Evolutionary conservation across 176 grass and related monocot genomes (phyloP).

Genomic region (Calamus simplicifolius): DNA sequence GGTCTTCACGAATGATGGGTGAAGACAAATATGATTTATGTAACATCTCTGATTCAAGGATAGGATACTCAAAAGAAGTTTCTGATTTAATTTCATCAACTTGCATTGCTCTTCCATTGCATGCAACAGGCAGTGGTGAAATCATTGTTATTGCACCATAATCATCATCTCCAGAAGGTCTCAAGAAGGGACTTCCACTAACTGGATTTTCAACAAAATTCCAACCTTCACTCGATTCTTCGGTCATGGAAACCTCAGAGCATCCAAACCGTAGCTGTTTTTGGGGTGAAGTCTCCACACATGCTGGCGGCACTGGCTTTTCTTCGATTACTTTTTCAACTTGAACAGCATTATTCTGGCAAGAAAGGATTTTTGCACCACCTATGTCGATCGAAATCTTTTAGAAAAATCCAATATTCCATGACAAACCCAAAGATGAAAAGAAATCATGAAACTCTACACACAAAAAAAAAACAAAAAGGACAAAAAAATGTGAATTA

Average conservation of each 20-base stretch:
- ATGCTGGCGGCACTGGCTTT: neutral
- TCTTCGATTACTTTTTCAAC: slow-evolving; percentile 15
- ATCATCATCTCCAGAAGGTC: no score
- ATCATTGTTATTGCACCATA: neutral
- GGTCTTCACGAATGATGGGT: slow-evolving; percentile 19
- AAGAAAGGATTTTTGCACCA: slow-evolving; percentile 11
- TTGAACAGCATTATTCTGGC: neutral
- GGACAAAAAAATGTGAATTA: neutral
- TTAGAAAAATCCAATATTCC: slow-evolving; percentile 13
- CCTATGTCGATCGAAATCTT: slow-evolving; percentile 11
- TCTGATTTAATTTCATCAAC: slow-evolving; percentile 14
- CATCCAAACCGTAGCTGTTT: neutral
- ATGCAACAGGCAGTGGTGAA: neutral
- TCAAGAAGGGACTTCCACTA: slow-evolving; percentile 10
- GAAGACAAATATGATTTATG: slow-evolving; percentile 23
- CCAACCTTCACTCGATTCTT: slow-evolving; percentile 19
- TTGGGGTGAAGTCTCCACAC: neutral
- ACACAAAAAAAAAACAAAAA: neutral
- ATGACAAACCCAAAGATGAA: neutral
- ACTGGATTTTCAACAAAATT: slow-evolving; percentile 21
- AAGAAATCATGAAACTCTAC: neutral
- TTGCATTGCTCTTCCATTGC: neutral
- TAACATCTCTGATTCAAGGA: slow-evolving; percentile 25
- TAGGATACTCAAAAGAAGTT: slow-evolving; percentile 24
- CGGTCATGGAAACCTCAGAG: slow-evolving; percentile 8